Evolutionary conservation across 2,329 filamentous ascomycete species (phyloP), one percentile per base, ranked within the genome.

Genomic region (Diplodia seriata): DNA sequence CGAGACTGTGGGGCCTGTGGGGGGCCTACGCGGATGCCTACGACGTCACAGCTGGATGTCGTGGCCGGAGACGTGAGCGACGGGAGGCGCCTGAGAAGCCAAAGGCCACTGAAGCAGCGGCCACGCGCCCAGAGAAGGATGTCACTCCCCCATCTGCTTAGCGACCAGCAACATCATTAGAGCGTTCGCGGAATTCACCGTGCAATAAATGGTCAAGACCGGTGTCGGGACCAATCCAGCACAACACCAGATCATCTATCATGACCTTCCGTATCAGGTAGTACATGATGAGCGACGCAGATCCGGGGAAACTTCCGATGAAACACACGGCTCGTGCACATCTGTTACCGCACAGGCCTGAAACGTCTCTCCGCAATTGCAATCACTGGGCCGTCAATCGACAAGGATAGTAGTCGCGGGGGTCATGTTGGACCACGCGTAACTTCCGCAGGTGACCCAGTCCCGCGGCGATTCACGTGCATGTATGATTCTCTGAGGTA

Each of bases 231-330:
- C 3, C 43, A 20, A 47, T n/a, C 3, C 9, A 20, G 43, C 11
- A 47, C 26, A 62, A 43, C 57, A 62, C 57, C 40, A 23, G n/a
- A 31, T 50, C 40, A 43, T n/a, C 29, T 11, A 63, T 51, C 47
- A 20, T 49, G 18, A 38, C 59, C 31, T 63, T 63, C 59, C 59
- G 20, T 4, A 63, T 51, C 15, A 18, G 47, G 59, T 49, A 63
- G 59, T 51, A n/a, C 23, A n/a, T 51, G 59, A 63, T 29, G 20
- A 31, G 33, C 43, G 29, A 14, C 51, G 59, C 26, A 63, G 47
- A 63, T 63, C 59, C 47, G 59, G 59, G 59, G 59, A 63, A 51
- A 38, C 15, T 26, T n/a, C 18, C 29, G 59, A 51, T 18, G 14
- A 47, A 38, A 23, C 59, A 49, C 31, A 18, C 43, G 47, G n/a